Evolutionary conservation across 1,284 basidiomycete species (phyloP).

Genomic region (Cryptococcus sp.): DNA sequence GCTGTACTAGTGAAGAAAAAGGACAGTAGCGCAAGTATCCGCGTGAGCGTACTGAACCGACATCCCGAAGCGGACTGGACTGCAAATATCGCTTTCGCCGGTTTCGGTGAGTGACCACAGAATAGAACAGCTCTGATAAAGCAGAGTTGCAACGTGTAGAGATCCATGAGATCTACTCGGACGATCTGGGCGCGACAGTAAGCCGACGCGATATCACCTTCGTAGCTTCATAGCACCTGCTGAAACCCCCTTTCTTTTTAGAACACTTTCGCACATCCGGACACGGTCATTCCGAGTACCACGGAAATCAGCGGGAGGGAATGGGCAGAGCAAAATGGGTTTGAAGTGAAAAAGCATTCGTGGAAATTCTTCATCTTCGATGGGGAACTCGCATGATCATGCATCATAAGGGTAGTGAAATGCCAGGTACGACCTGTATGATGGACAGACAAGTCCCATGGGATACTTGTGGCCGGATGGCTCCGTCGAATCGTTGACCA

Average conservation of each 20-base stretch:
- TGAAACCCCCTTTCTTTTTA: slow-evolving; percentile 11
- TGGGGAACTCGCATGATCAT: background rate
- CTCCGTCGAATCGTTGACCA: too few relatives aligned
- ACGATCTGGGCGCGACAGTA: slow-evolving; percentile 39
- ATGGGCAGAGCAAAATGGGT: slow-evolving; percentile 22
- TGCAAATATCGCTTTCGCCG: slow-evolving; percentile 25
- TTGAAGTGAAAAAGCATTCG: slow-evolving; percentile 40
- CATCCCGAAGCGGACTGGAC: slow-evolving; percentile 42
- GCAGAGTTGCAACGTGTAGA: slow-evolving; percentile 29
- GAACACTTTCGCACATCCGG: slow-evolving; percentile 43
- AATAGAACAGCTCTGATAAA: slow-evolving; percentile 3
- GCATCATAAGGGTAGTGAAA: too few relatives aligned
- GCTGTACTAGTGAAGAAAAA: slow-evolving; percentile 28
- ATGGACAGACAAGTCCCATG: too few relatives aligned
- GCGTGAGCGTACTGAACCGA: slow-evolving; percentile 44
- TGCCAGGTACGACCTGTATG: too few relatives aligned
- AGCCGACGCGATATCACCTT: slow-evolving; percentile 6
- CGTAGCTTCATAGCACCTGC: background rate
- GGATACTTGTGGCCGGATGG: too few relatives aligned
- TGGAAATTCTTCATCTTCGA: slow-evolving; percentile 45
- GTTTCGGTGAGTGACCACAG: slow-evolving; percentile 24
- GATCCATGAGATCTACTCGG: slow-evolving; percentile 43
- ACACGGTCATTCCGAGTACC: slow-evolving; percentile 29
- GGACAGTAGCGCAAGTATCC: slow-evolving; percentile 21
- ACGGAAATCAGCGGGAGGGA: slow-evolving; percentile 20